Evolutionary conservation across 1,139 yeast genomes (phyloP), one percentile per base, ranked within the genome.

Genomic region (Sugiyamaella xylanicola): DNA sequence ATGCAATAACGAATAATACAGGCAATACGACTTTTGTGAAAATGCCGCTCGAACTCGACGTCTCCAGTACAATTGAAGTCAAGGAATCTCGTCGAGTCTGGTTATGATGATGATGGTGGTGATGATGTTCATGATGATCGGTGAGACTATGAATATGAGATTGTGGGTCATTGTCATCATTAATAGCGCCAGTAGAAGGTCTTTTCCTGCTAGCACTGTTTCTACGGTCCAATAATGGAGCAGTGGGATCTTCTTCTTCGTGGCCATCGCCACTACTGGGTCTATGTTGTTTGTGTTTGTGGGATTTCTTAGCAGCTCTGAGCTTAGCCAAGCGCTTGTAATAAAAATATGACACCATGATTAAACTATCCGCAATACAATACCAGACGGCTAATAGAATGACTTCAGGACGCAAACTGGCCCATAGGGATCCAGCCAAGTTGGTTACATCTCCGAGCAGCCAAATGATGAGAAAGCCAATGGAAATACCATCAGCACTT

Each of bases 401-500:
- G 40, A 87, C 91, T 63, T 86, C 86, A 1, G 92, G 88, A 51
- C 87, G 74, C 49, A 87, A 74, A 0, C 78, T 76, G 0, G 90
- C 95, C 88, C 89, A 84, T 1, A 87, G 43, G 0, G 93, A 76
- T 1, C 95, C 95, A 1, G 77, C 64, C 48, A 87, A 75, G 68
- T 87, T 87, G 62, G 84, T 77, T 8, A 87, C 55, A 66, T 87
- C 95, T 8, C 95, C 95, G 32, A 84, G 63, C 53, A 86, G 79
- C 95, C 95, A 87, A 54, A 85, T 80, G 16, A 80, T 64, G 32
- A 87, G 78, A 65, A 87, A 87, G 2, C 86, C 81, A 40, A 86
- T 78, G 35, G 95, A 85, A 20, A 87, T 83, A 3, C 95, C 95
- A 40, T 87, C 93, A 3, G 91, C 89, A 21, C 89, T 81, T 67